These are phyloP conservation scores for Cyclotella kingstonii DNA, from an alignment of 108 stramenopile species.

Conservation along the genomic window DNA sequence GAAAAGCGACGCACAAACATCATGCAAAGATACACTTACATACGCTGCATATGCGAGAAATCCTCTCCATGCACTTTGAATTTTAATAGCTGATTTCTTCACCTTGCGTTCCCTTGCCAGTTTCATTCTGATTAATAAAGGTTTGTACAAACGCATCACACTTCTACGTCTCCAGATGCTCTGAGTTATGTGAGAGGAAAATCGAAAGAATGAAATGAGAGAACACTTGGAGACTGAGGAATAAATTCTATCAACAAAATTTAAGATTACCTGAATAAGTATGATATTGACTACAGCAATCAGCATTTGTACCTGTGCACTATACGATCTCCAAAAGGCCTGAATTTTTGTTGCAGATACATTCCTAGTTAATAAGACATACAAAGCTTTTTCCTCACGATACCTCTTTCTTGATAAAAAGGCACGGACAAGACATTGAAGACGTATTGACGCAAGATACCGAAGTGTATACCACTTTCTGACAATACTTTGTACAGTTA, in stretches of 20 bases:
- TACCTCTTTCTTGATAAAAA: constrained; percentile 29
- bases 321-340: constrained; percentile 48
- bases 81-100: constrained; percentile 10
- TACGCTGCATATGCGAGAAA: constrained; percentile 11
- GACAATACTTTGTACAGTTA: constrained; percentile 21
- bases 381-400: constrained; percentile 14
- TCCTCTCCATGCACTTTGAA: constrained; percentile 35
- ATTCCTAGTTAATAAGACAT: constrained; percentile 21
- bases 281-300: constrained; percentile 64
- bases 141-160: constrained; percentile 30
- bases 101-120: constrained; percentile 27
- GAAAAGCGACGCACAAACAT: too few species aligned
- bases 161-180: constrained; percentile 58
- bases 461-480: constrained; percentile 25
- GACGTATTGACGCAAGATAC: constrained; percentile 21
- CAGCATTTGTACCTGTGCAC: constrained; percentile 51
- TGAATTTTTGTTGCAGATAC: constrained; percentile 57
- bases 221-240: background rate
- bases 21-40: too few species aligned
- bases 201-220: background rate
- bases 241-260: background rate
- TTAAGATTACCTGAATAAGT: constrained; percentile 48
- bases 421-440: constrained; percentile 27
- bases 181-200: constrained; percentile 7
- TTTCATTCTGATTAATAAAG: constrained; percentile 27